Base-by-base conservation (phyloP, 345 rosid species). In the Arabidopsis suecica region DNA sequence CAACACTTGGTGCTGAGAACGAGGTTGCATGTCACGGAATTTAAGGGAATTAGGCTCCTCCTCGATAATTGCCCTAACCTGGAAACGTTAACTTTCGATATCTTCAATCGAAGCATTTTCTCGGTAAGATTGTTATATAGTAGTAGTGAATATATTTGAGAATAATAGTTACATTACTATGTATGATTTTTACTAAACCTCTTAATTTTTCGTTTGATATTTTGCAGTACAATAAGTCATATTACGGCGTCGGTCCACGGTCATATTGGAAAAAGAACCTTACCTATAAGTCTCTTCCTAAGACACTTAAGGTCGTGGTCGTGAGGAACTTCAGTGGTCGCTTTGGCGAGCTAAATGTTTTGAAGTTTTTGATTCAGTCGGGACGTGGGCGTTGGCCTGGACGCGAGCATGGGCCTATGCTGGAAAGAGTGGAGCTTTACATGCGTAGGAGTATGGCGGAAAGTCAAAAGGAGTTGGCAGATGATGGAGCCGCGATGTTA, bases 1-100 rank as follows among this genome's bases (percentile, higher is more conserved):
- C 36, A 73, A 5, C 82, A 78, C 68, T 67, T 88, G n/a, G 78
- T 69, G 14, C 7, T 86, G 65, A 85, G 80, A 37, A 74, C 81
- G 0, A 59, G 65, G 20, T 0, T 81, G 80, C 82, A 82, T 20
- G 8, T 7, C 0, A 41, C 51, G 30, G 86, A 81, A 56, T 79
- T 72, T 11, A 53, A 63, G 11, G 89, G 88, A 6, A 74, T 86
- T 28, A 74, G 40, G 16, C 79, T 85, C 59, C 40, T 88, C 70
- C 61, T 86, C 0, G 22, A 60, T 1, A 79, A 82, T 22, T 82
- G 76, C 23, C 84, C 60, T 2, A 1, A 10, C 3, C 40, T 83
- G 2, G 60, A 49, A n/a, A 71, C 68, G 9, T 18, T 71, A 47
- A 71, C 60, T 23, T 25, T 61, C 1, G 50, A 53, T 23, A 11